Conservation (phyloP, 805 yeast genomes). For the Teunomyces kruisii region DNA sequence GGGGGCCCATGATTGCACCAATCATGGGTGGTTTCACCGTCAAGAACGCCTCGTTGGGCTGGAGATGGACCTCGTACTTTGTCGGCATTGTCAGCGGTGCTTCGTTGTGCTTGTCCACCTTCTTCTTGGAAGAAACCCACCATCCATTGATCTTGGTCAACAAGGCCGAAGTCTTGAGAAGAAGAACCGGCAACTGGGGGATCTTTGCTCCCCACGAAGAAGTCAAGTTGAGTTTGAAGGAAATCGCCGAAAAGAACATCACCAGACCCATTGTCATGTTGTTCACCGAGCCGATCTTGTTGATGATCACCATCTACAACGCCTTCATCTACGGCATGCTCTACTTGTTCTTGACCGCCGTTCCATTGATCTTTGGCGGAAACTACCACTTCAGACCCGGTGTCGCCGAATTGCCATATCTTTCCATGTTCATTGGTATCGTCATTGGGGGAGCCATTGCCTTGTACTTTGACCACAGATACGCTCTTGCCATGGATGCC, state of each 20-base stretch:
- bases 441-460: constrained; percentile 27
- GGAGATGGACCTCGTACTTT: constrained; percentile 62
- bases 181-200: constrained; percentile 43
- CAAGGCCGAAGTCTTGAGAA: constrained; percentile 36
- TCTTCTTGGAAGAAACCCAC: constrained; percentile 38
- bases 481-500: constrained; percentile 30
- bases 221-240: constrained; percentile 26
- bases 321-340: constrained; percentile 51
- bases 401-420: constrained; percentile 29
- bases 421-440: constrained; percentile 40
- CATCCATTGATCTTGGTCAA: constrained; percentile 35
- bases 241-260: constrained; percentile 35
- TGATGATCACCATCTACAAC: constrained; percentile 44
- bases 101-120: constrained; percentile 32
- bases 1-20: constrained; percentile 83
- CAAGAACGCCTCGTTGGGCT: constrained; percentile 38
- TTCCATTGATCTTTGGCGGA: constrained; percentile 45
- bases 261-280: constrained; percentile 41
- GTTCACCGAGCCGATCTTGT: constrained; percentile 41
- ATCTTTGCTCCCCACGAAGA: constrained; percentile 41
- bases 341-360: constrained; percentile 45
- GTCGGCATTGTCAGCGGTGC: constrained; percentile 39
- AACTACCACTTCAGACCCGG: constrained; percentile 23
- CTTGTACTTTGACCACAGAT: constrained; percentile 28
- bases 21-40: constrained; percentile 49